Evolutionary conservation across 306 rosid genomes (phyloP).

Genomic region (Ochetophila trinervis): DNA sequence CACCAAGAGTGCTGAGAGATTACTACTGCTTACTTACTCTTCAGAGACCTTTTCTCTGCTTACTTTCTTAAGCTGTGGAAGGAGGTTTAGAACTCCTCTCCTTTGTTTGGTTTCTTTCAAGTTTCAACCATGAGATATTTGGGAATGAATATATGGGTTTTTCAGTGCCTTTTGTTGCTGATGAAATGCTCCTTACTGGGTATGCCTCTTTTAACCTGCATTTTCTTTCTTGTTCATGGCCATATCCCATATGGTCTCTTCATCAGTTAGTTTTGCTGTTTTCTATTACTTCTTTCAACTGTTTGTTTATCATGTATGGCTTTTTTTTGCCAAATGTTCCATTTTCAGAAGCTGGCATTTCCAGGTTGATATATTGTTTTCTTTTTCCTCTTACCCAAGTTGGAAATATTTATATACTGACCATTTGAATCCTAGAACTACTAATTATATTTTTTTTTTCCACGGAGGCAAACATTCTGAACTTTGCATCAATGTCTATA

Average conservation of each 20-base stretch:
- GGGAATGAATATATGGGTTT: slow-evolving; percentile 44
- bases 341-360: slow-evolving; percentile 13
- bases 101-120: slow-evolving; percentile 1
- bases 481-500: neutral
- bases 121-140: slow-evolving; percentile 21
- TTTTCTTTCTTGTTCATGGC: slow-evolving; percentile 1
- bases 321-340: slow-evolving; percentile 12
- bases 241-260: slow-evolving; percentile 9
- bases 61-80: neutral
- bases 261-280: neutral
- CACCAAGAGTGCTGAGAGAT: neutral
- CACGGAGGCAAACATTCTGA: slow-evolving; percentile 7
- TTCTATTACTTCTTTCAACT: neutral
- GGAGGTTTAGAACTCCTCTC: neutral
- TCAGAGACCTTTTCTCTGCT: too few relatives aligned
- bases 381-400: neutral
- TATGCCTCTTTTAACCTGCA: slow-evolving; percentile 33
- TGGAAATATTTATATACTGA: neutral
- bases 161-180: slow-evolving; percentile 36
- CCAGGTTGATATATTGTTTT: slow-evolving; percentile 3
- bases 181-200: slow-evolving; percentile 46
- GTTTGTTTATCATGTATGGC: neutral
- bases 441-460: neutral
- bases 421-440: neutral
- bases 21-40: neutral